A percentile compares a stretch with the other conserved stretches of the same genome.
phyloP scores from a whole-genome alignment of 495 filamentous ascomycete species.

The Venustampulla echinocandica region DNA sequence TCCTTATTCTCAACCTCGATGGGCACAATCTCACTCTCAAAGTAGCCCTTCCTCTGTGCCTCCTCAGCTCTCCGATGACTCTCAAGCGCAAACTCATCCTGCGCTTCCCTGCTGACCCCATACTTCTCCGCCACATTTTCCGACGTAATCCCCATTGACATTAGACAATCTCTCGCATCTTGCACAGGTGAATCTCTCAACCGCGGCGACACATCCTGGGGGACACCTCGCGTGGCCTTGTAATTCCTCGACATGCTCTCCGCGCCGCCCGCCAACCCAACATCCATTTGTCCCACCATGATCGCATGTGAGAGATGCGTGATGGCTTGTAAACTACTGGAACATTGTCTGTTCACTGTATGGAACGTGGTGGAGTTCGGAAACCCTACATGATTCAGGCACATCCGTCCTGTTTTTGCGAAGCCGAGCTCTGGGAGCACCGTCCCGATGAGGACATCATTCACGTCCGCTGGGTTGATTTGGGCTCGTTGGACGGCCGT shows the following conservation, averaged over 20 bases:
- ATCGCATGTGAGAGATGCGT: constrained; percentile 55
- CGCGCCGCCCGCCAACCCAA: constrained; percentile 64
- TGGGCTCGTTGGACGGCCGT: constrained; percentile 55
- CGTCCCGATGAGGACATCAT: constrained; percentile 59
- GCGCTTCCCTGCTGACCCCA: constrained; percentile 48
- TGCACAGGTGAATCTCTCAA: constrained; percentile 46
- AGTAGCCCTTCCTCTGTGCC: constrained; percentile 53
- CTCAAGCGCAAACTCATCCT: constrained; percentile 55
- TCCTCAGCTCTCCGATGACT: constrained; percentile 52
- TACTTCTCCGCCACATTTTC: constrained; percentile 65
- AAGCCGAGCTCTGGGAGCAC: constrained; percentile 67
- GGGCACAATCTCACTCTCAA: constrained; percentile 55
- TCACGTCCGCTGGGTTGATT: constrained; percentile 50
- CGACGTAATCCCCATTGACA: constrained; percentile 64
- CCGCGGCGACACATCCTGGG: constrained; percentile 56
- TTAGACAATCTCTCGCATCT: constrained; percentile 59
- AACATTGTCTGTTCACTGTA: constrained; percentile 64
- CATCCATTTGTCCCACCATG: constrained; percentile 49
- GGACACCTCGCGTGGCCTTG: constrained; percentile 50
- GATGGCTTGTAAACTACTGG: constrained; percentile 56
- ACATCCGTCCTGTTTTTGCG: constrained; percentile 66
- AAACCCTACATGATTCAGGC: constrained; percentile 57
- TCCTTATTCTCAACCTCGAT: constrained; percentile 48
- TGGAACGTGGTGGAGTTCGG: constrained; percentile 54
- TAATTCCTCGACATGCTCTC: constrained; percentile 69